Evolutionary conservation across 805 yeast genomes (phyloP), one percentile per base, ranked within the genome.

Genomic region (Pichia phayaonensis): DNA sequence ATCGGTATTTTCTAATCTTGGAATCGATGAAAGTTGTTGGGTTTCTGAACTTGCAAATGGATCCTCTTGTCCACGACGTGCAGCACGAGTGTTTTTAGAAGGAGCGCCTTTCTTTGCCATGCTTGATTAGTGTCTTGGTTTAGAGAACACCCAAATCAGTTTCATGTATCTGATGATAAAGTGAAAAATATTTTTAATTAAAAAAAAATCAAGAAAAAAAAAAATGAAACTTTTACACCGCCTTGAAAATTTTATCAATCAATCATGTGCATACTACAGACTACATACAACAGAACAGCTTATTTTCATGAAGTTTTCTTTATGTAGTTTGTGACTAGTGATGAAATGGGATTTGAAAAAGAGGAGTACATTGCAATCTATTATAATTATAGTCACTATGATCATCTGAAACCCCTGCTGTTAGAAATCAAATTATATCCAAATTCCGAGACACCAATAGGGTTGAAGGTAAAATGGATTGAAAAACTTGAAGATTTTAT

Each of bases 51-150:
- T 48, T 20, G 46, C 47, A 3, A 60, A 52, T 4, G 59, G 67
- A 1, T 75, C 71, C 20, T 69, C 73, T 52, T 74, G 77, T 8
- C 83, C 84, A 63, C 89, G 73, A 68, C 90, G 80, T 2, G 94
- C 90, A 2, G 90, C 89, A 69, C 94, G 76, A 42, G 90, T 82
- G 54, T 76, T 81, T 56, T 83, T 83, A 20, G 88, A 82, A 26
- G 81, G 76, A n/a, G 24, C 24, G 26, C 48, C 50, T 20, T 47
- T 52, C 34, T 45, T 54, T 8, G 55, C 57, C 55, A 55, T 54
- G 36, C 10, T 34, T 23, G 20, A 21, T 34, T 34, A 5, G 20
- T 34, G 7, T 34, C 16, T 34, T 34, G 38, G n/a, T 4, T 34
- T 7, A 7, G 5, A 16, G 8, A 7, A 29, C 11, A 7, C 11